Conservation (phyloP, 306 rosid species). For the Sicyos baderoa region DNA sequence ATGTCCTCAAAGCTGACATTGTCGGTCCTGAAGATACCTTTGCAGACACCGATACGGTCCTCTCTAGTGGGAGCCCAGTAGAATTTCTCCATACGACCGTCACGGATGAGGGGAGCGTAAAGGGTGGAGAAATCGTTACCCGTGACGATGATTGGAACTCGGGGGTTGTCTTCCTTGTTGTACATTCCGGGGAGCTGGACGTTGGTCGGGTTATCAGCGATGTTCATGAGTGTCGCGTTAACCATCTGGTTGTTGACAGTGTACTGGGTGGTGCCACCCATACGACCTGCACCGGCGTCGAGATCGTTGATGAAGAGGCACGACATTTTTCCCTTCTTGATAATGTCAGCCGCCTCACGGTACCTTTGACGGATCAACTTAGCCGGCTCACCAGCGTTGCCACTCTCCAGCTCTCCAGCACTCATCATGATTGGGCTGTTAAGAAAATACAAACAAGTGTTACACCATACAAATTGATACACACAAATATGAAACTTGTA, state of each 20-base stretch:
- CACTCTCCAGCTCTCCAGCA: constrained; percentile 97
- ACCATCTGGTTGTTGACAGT: constrained; percentile 99
- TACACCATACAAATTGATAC: no score
- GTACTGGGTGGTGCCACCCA: constrained; percentile 97
- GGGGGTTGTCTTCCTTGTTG: constrained; percentile 95
- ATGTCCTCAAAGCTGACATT: constrained; percentile 33
- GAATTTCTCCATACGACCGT: constrained; percentile 99
- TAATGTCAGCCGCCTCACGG: constrained; percentile 90
- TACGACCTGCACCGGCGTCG: constrained; percentile 92
- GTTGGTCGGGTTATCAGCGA: constrained; percentile 87
- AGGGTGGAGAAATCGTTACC: constrained; percentile 94
- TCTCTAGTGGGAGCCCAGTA: constrained; percentile 98
- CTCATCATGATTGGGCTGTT: constrained; percentile 99
- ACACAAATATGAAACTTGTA: background rate
- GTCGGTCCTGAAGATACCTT: constrained; percentile 71
- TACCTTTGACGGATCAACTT: constrained; percentile 88
- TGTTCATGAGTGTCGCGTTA: constrained; percentile 97
- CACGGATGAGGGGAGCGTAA: constrained; percentile 97
- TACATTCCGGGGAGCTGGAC: constrained; percentile 99
- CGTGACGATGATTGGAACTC: constrained; percentile 92
- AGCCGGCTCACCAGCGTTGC: constrained; percentile 98
- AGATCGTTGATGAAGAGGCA: constrained; percentile 89
- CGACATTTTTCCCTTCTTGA: constrained; percentile 87
- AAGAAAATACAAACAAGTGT: background rate
- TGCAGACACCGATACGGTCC: constrained; percentile 79